Evolutionary conservation across 2,329 filamentous ascomycete species (phyloP).

Genomic region (Dactylonectria macrodidyma): DNA sequence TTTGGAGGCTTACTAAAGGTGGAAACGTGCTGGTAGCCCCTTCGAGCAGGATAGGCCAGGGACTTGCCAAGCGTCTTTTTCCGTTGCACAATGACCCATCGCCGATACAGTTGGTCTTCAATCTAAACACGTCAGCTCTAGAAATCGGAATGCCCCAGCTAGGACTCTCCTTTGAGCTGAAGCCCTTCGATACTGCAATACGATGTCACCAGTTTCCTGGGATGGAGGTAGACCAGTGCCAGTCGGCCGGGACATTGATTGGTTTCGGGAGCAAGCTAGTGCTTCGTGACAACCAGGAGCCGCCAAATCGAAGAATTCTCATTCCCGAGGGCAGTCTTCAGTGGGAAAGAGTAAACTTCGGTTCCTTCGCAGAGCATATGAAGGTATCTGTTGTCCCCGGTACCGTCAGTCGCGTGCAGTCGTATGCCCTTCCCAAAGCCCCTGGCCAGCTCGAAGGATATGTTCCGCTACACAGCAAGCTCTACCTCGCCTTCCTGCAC

Average conservation of each 20-base stretch:
- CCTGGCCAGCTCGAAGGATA: constrained; percentile 67
- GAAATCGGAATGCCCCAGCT: constrained; percentile 43
- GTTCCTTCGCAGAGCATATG: constrained; percentile 46
- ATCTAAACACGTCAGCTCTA: neutral
- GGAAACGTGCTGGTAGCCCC: neutral
- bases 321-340: constrained; percentile 55
- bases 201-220: constrained; percentile 31
- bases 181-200: neutral
- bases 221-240: constrained; percentile 31
- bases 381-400: constrained; percentile 52
- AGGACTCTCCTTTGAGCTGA: constrained; percentile 19
- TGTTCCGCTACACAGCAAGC: constrained; percentile 65
- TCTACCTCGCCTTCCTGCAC: constrained; percentile 67
- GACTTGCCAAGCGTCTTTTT: neutral
- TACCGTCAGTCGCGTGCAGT: constrained; percentile 48
- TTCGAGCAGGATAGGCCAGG: neutral
- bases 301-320: constrained; percentile 52
- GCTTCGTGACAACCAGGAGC: constrained; percentile 46
- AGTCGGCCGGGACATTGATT: constrained; percentile 30
- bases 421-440: constrained; percentile 63
- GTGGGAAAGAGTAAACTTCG: neutral
- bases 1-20: constrained; percentile 16
- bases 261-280: constrained; percentile 56
- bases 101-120: constrained; percentile 2
- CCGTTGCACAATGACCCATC: constrained; percentile 7